phyloP scores from a whole-genome alignment of 495 filamentous ascomycete species.

The Melanomma pulvis-pyrius region DNA sequence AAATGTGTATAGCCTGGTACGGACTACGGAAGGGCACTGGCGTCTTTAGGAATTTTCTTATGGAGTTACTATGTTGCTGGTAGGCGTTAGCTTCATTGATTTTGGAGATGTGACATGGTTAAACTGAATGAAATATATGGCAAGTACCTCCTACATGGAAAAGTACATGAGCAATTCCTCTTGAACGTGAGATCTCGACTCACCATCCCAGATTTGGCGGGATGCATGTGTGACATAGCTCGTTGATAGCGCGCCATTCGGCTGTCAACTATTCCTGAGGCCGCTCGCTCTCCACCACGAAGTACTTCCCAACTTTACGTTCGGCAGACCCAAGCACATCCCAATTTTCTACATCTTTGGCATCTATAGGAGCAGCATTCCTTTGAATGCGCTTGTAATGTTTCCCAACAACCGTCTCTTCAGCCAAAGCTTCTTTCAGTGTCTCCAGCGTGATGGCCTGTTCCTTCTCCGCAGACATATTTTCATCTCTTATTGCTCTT shows the following conservation, averaged over 20 bases:
- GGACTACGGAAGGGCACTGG: background rate
- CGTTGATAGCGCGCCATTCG: too few species aligned
- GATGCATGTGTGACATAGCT: background rate
- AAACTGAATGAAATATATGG: background rate
- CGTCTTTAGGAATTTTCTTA: background rate
- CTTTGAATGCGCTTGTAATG: slow-evolving; percentile 48
- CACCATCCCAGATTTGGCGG: background rate
- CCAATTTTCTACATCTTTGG: slow-evolving; percentile 58
- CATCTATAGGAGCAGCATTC: slow-evolving; percentile 40
- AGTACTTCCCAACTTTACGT: slow-evolving; percentile 70
- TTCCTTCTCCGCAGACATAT: slow-evolving; percentile 54
- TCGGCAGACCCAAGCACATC: slow-evolving; percentile 68
- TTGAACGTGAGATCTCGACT: background rate
- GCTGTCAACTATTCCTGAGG: slow-evolving; percentile 2
- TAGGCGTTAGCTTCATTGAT: background rate
- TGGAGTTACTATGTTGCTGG: background rate
- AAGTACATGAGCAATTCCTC: background rate
- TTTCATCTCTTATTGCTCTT: slow-evolving; percentile 81
- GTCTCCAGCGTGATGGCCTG: slow-evolving; percentile 56
- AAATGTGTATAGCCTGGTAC: background rate
- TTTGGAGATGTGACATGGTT: background rate
- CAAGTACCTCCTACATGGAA: background rate
- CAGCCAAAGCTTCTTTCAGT: slow-evolving; percentile 55
- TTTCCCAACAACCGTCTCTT: slow-evolving; percentile 59
- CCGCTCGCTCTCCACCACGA: slow-evolving; percentile 72